Conservation (phyloP, 139 green algal genomes). For the Volvox reticuliferus region DNA sequence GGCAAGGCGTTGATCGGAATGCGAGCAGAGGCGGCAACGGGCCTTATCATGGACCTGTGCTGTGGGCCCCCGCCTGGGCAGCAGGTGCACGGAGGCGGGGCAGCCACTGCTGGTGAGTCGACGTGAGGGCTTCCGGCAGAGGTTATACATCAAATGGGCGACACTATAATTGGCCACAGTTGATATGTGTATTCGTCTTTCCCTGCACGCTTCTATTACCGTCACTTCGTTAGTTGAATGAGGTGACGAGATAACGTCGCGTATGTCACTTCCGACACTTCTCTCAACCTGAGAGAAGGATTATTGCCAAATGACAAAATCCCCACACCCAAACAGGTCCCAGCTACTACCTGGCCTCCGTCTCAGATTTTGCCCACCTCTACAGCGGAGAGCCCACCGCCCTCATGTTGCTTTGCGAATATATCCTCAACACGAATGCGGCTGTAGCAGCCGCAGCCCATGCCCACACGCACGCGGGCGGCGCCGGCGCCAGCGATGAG, state of each 20-base stretch:
- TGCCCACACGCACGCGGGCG: no score
- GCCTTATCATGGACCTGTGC: constrained; percentile 92
- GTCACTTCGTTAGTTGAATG: no score
- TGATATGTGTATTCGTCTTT: no score
- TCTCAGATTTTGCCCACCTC: constrained; percentile 90
- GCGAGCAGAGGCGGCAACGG: constrained; percentile 84
- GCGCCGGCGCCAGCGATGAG: background rate
- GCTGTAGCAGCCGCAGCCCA: background rate
- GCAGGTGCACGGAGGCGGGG: background rate
- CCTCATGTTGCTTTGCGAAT: constrained; percentile 86
- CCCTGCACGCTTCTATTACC: no score
- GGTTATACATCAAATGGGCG: background rate
- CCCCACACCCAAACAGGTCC: background rate
- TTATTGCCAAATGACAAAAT: no score
- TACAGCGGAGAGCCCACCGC: constrained; percentile 81
- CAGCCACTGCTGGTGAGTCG: background rate
- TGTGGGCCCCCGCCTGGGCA: constrained; percentile 42
- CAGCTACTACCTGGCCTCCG: constrained; percentile 66
- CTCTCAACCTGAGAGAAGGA: no score
- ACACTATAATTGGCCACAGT: no score
- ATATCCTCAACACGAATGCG: constrained; percentile 80
- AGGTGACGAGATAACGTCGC: no score
- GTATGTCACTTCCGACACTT: no score
- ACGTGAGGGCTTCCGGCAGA: background rate
- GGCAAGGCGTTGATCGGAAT: constrained; percentile 80